Evolutionary conservation across 441 rosid species (phyloP).

Genomic region (Corymbia calophylla): DNA sequence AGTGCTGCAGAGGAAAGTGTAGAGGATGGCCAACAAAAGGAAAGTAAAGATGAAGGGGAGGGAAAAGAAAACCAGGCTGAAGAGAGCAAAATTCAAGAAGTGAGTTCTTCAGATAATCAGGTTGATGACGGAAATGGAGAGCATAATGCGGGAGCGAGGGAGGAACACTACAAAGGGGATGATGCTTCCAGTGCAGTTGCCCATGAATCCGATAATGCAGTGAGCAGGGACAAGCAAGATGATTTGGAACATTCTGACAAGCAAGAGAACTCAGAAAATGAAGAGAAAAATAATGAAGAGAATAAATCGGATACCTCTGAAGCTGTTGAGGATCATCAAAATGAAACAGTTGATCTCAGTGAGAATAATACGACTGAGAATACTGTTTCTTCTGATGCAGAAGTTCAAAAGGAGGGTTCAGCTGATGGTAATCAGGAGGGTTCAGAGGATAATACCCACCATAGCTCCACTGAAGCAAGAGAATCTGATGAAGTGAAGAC

Average conservation of each 20-base stretch:
- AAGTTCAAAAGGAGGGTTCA: conserved; percentile 17
- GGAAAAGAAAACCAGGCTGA: conserved; percentile 12
- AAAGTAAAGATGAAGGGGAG: conserved; percentile 10
- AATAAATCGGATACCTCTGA: conserved; percentile 20
- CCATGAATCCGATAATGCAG: conserved; percentile 35
- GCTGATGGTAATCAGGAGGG: conserved; percentile 23
- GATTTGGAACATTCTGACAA: conserved; percentile 10
- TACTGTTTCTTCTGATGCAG: conserved; percentile 13
- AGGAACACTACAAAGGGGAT: conserved; percentile 77
- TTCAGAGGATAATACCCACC: conserved; percentile 16
- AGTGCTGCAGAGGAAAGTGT: not conserved
- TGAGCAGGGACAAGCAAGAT: conserved; percentile 24
- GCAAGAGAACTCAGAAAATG: conserved; percentile 19
- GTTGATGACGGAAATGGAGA: conserved; percentile 34
- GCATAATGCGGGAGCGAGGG: conserved; percentile 61
- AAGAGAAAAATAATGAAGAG: conserved; percentile 20
- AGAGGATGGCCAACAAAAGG: conserved; percentile 16
- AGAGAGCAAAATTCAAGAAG: conserved; percentile 20
- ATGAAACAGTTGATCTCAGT: conserved; percentile 30
- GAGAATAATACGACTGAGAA: conserved; percentile 20
- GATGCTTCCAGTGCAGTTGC: conserved; percentile 90
- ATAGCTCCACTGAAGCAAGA: conserved; percentile 11
- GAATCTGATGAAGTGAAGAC: conserved; percentile 24
- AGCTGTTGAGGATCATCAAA: conserved; percentile 23
- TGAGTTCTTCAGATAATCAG: conserved; percentile 25